Base-by-base conservation (phyloP, 2,329 filamentous ascomycete genomes). In the Penicillium sp. region DNA sequence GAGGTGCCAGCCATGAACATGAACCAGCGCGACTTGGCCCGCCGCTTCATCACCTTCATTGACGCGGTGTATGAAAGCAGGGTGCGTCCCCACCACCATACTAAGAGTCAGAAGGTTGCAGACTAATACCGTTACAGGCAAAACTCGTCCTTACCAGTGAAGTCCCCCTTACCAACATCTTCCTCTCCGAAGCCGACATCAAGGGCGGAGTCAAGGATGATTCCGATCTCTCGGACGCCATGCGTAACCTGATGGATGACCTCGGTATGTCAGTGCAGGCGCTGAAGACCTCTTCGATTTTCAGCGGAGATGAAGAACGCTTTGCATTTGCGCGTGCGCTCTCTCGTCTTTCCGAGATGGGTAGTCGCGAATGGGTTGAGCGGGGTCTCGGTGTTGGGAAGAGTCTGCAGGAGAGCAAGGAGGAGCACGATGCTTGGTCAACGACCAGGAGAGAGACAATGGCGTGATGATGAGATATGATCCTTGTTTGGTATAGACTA, bases 21-120 rank as follows among this genome's bases (percentile, higher is more conserved):
- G 57, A 82, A 83, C 47, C 83, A 90, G 64, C 83, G 93, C 18
- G 93, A 98, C 72, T 79, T 95, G 33, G 93, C 93, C 0, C 78
- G 93, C 10, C 81, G 93, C 4, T 96, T 98, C 71, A 98, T 98
- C 68, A 98, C 92, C 0, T 96, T 98, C 61, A 89, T 98, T 57
- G 93, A 98, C 67, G 92, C 93, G 5, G 86, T 96, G 4, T 98
- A 98, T 66, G 93, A 98, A 71, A 77, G 73, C 56, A 71, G 78
- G 60, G 79, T 81, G 66, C 51, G 75, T 56, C 29, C 27, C 15
- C 15, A 18, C 15, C 9, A 43, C 18, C 4, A n/a, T 20, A 15
- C 23, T 28, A 5, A 18, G 20, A 12, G 9, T 29, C 8, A 12
- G 27, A 12, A 2, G 9, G 4, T 29, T 12, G 1, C 10, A 12